Conservation (phyloP, 441 rosid genomes). For the Syzygium malaccense region DNA sequence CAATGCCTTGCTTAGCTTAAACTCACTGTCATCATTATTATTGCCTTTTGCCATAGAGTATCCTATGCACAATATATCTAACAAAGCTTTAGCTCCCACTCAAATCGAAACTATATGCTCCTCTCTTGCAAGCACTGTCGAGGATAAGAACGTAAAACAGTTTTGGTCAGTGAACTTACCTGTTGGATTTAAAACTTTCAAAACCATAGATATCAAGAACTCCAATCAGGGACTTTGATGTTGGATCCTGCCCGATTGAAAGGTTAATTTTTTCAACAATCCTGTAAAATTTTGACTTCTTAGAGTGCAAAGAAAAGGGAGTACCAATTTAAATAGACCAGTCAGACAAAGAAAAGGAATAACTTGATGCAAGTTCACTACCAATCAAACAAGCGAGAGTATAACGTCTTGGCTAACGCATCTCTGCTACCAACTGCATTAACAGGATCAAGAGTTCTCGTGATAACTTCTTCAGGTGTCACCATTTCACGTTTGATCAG, state of each 20-base stretch:
- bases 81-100: background rate
- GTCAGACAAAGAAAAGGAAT: background rate
- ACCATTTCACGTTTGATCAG: constrained; percentile 72
- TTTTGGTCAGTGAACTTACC: constrained; percentile 29
- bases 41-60: background rate
- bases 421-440: constrained; percentile 65
- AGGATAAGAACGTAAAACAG: background rate
- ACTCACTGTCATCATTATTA: background rate
- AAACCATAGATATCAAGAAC: constrained; percentile 83
- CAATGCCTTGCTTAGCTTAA: background rate
- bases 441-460: constrained; percentile 54
- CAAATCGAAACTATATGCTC: background rate
- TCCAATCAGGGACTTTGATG: constrained; percentile 61
- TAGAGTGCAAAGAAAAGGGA: background rate
- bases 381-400: constrained; percentile 82
- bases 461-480: constrained; percentile 79
- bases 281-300: constrained; percentile 27
- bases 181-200: constrained; percentile 69
- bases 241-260: constrained; percentile 80
- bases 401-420: constrained; percentile 65
- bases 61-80: background rate
- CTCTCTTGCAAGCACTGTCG: background rate
- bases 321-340: background rate
- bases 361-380: constrained; percentile 9
- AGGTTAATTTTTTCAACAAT: constrained; percentile 65